Conservation (phyloP, 495 filamentous ascomycete genomes). For the Annulohypoxylon maeteangense region DNA sequence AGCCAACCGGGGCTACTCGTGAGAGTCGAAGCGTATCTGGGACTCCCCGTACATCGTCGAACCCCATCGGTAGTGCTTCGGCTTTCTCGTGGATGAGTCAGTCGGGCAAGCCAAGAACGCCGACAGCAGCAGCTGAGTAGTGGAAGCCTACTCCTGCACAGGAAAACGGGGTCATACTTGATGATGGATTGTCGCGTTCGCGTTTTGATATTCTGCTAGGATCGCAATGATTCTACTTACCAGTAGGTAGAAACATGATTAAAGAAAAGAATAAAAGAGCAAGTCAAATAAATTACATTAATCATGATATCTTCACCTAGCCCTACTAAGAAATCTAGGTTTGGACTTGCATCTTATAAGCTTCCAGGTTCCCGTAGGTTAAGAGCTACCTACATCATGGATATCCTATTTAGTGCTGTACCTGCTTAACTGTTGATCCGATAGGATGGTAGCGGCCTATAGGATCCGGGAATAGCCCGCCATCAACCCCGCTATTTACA, state of each 20-base stretch:
- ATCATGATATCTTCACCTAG: not conserved
- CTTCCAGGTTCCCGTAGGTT: not conserved
- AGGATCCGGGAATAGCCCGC: conserved; percentile 6
- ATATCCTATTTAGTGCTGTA: not conserved
- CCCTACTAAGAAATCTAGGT: not conserved
- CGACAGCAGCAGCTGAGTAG: conserved; percentile 50
- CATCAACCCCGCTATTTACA: conserved; percentile 18
- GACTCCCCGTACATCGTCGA: conserved; percentile 63
- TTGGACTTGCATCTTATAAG: not conserved
- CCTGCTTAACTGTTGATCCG: conserved; percentile 2
- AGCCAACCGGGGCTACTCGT: conserved; percentile 49
- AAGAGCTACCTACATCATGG: not conserved
- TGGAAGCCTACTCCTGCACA: not conserved
- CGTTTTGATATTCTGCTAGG: conserved; percentile 21
- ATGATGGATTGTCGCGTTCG: conserved; percentile 22
- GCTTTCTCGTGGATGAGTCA: conserved; percentile 90
- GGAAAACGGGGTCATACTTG: conserved; percentile 22
- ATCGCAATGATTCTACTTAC: conserved; percentile 25
- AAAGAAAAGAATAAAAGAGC: conserved; percentile 32
- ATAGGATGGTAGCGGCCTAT: not conserved
- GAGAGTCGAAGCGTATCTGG: conserved; percentile 52
- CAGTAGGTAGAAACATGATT: conserved; percentile 35
- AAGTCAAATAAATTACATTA: conserved; percentile 22
- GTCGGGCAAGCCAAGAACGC: conserved; percentile 52
- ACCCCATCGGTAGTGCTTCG: conserved; percentile 91